phyloP scores from a whole-genome alignment of 2,329 filamentous ascomycete species.

The Cercospora sojina region DNA sequence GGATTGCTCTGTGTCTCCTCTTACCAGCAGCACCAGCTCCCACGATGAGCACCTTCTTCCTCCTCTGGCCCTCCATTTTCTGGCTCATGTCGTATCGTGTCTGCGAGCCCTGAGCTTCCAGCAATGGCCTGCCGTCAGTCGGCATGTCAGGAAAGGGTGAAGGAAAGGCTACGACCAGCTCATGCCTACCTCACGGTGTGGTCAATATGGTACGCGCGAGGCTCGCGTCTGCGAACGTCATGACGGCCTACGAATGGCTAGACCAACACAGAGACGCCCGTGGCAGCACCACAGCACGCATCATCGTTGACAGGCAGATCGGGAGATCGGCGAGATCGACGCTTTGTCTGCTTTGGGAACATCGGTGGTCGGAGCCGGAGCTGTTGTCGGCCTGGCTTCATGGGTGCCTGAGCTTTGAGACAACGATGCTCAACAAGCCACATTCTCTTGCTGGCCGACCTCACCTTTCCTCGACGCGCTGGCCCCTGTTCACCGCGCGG shows the following conservation, averaged over 20 bases:
- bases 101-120: constrained; percentile 35
- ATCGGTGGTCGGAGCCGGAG: neutral
- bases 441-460: neutral
- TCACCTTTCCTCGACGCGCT: neutral
- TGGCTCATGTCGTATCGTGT: constrained; percentile 40
- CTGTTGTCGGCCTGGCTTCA: neutral
- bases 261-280: constrained; percentile 2
- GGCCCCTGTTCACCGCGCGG: neutral
- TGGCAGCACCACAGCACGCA: neutral
- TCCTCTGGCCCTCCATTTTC: constrained; percentile 40
- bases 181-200: constrained; percentile 1
- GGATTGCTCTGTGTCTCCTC: constrained; percentile 34
- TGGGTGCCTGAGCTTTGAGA: neutral
- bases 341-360: constrained; percentile 2
- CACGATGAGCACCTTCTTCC: constrained; percentile 56
- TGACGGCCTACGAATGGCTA: constrained; percentile 5
- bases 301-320: neutral
- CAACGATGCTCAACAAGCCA: neutral
- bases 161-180: neutral
- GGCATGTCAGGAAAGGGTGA: constrained; percentile 3
- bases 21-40: constrained; percentile 64
- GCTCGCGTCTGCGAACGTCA: constrained; percentile 5
- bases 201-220: constrained; percentile 3
- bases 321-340: constrained; percentile 7
- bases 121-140: constrained; percentile 30